A percentile compares a stretch with the other conserved stretches of the same genome.
Conservation (phyloP, 2,329 filamentous ascomycete species). For the Diaporthe longicolla region DNA sequence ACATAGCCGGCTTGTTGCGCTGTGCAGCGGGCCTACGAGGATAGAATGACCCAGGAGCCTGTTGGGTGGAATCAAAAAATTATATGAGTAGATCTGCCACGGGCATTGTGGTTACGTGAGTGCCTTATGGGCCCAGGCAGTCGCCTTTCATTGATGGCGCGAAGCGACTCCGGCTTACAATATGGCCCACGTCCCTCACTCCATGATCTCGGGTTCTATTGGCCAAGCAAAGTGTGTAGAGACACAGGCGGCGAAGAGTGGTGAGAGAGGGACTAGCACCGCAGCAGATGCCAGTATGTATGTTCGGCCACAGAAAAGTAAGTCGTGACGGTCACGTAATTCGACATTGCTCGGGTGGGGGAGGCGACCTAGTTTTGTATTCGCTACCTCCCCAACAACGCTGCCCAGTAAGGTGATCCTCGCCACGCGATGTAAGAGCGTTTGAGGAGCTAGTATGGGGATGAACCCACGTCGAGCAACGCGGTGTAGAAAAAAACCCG, state of each 20-base stretch:
- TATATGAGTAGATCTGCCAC: constrained; percentile 2
- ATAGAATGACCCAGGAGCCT: constrained; percentile 39
- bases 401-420: neutral
- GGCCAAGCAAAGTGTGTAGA: neutral
- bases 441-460: neutral
- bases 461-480: constrained; percentile 7
- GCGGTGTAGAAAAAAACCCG: constrained; percentile 6
- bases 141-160: neutral
- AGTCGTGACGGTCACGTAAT: neutral
- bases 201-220: neutral
- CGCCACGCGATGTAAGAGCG: neutral
- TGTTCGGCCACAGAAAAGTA: neutral
- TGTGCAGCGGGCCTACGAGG: constrained; percentile 25
- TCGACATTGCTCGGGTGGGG: neutral
- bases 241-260: neutral
- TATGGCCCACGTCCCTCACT: neutral
- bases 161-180: neutral
- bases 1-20: constrained; percentile 18
- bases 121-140: neutral
- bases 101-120: neutral
- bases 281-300: neutral
- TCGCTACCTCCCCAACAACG: neutral
- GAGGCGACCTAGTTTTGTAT: neutral
- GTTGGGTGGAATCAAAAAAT: constrained; percentile 32
- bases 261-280: neutral